Evolutionary conservation across 495 filamentous ascomycete species (phyloP), one percentile per base, ranked within the genome.

Genomic region (Aspergillus coremiiformis): DNA sequence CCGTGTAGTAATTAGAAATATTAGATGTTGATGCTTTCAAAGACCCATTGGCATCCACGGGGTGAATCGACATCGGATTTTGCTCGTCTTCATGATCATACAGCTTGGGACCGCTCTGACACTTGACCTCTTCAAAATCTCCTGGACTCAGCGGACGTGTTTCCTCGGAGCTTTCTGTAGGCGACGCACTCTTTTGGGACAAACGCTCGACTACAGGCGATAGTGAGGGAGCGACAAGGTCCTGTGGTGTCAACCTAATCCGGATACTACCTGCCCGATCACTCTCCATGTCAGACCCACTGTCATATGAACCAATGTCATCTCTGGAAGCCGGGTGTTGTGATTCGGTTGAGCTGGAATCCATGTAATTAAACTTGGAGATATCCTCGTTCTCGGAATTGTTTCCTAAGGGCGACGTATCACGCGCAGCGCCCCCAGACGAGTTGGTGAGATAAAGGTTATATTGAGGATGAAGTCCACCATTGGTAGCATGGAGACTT

Each of bases 391-490:
- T 76, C 39, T 75, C 78, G 53, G 72, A 77, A 52, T 66, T 77
- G 48, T 78, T 77, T 39, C 72, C 73, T 32, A 78, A 66, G 56
- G 78, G 77, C 11, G 78, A 73, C 7, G 66, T 68, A 55, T 79
- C 76, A 17, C 69, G 60, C 9, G 55, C 24, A 17, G 58, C 46
- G 24, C n/a, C n/a, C n/a, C 53, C 52, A 22, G 58, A 47, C 22
- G 64, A 54, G 32, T 44, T 50, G 20, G 60, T 44, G 44, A 65
- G 65, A 46, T 71, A 65, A 45, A 67, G 55, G 29, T 52, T 63
- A 33, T 61, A 56, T 43, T 52, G 65, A 6, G 58, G 39, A 50
- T 64, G 68, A 2, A 61, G 49, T 12, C 27, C 45, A 17, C 51
- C 61, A 10, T 47, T 53, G 30, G 60, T 44, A 30, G 61, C 55